phyloP scores from a whole-genome alignment of 1,284 basidiomycete genomes.

The Volvariella surrecta region DNA sequence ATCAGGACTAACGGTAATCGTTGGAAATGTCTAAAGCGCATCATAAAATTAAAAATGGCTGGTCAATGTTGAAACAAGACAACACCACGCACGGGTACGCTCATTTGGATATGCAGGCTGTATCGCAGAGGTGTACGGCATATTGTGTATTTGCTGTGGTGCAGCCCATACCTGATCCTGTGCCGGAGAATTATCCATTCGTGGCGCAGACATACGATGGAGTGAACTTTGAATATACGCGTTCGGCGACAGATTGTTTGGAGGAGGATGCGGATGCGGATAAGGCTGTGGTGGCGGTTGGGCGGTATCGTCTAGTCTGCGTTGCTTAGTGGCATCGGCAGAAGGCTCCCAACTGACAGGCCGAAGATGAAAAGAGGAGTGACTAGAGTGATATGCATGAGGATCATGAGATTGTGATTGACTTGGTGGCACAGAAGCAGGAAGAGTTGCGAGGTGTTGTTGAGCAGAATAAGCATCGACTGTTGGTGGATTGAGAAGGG shows the following conservation, averaged over 20 bases:
- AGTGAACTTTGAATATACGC: conserved; percentile 13
- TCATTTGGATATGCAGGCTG: conserved; percentile 23
- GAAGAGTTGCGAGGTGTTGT: conserved; percentile 11
- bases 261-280: conserved; percentile 11
- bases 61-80: not conserved
- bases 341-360: conserved; percentile 26
- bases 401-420: conserved; percentile 16
- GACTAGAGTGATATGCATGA: not conserved
- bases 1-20: conserved; percentile 21
- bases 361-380: conserved; percentile 17
- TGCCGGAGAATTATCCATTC: conserved; percentile 12
- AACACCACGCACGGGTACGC: conserved; percentile 20
- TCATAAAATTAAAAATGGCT: conserved; percentile 8
- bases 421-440: conserved; percentile 13
- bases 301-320: conserved; percentile 14
- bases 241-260: conserved; percentile 8
- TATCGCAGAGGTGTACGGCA: conserved; percentile 16
- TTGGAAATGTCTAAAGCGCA: conserved; percentile 20
- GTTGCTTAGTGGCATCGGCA: conserved; percentile 14
- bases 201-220: conserved; percentile 10
- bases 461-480: conserved; percentile 17
- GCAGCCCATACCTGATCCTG: conserved; percentile 15
- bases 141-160: conserved; percentile 12
- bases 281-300: conserved; percentile 14
- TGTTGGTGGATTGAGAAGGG: conserved; percentile 30